Evolutionary conservation across 129 eudicot species (phyloP).

Genomic region (Flaveria linearis): DNA sequence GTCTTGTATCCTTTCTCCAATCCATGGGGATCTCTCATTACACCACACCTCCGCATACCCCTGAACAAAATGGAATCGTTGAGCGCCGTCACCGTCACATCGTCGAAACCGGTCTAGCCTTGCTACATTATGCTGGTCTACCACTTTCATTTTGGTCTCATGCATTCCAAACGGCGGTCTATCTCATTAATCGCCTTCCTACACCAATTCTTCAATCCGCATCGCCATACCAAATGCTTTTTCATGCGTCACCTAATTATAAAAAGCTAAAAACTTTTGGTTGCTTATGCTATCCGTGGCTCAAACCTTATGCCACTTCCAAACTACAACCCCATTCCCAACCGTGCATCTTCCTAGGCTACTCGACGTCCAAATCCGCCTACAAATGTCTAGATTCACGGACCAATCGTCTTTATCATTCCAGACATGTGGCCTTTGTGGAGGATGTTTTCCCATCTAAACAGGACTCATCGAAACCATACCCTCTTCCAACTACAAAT

Average conservation of each 20-base stretch:
- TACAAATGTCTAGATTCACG: not conserved
- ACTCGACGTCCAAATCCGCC: not conserved
- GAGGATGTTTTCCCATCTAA: too few relatives aligned
- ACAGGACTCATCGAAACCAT: too few relatives aligned
- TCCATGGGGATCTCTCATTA: not conserved
- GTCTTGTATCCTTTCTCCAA: not conserved
- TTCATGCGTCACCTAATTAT: too few relatives aligned
- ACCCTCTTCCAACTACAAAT: too few relatives aligned
- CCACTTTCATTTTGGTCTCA: conserved; percentile 8
- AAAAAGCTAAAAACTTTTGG: not conserved
- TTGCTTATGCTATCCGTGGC: not conserved
- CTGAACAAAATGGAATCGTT: not conserved
- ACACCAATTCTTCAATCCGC: not conserved
- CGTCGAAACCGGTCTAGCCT: not conserved
- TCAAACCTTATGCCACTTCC: not conserved
- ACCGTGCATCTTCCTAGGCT: not conserved
- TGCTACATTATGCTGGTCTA: not conserved
- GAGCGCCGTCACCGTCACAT: conserved; percentile 14
- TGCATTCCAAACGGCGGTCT: not conserved
- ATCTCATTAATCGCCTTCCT: not conserved
- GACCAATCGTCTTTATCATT: not conserved
- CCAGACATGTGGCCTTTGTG: not conserved
- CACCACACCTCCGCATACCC: conserved; percentile 1
- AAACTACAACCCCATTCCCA: too few relatives aligned
- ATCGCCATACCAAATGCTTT: not conserved